phyloP scores from a whole-genome alignment of 805 yeast genomes.

The Lipomyces orientalis region DNA sequence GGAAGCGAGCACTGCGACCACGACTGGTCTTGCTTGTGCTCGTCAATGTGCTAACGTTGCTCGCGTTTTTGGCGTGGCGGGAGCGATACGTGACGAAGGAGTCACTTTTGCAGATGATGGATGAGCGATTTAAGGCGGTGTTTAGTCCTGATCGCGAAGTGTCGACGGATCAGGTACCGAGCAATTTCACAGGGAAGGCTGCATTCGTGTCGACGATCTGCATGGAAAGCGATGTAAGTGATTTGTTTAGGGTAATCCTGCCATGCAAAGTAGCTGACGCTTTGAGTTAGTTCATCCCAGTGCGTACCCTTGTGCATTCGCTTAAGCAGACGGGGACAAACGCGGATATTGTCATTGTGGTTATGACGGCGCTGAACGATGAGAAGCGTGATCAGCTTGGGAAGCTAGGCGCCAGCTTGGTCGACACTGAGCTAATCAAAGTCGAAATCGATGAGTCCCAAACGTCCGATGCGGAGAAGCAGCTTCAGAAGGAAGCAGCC shows the following conservation, averaged over 20 bases:
- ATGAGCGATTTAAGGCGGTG: slow-evolving; percentile 29
- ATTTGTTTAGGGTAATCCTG: background rate
- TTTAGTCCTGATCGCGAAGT: slow-evolving; percentile 33
- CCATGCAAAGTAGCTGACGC: background rate
- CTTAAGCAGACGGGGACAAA: slow-evolving; percentile 13
- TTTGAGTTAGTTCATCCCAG: slow-evolving; percentile 22
- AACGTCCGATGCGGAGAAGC: slow-evolving; percentile 21
- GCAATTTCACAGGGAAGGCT: slow-evolving; percentile 29
- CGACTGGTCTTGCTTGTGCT: slow-evolving; percentile 20
- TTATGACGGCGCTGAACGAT: slow-evolving; percentile 25
- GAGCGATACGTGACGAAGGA: slow-evolving; percentile 31
- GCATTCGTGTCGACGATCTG: slow-evolving; percentile 29
- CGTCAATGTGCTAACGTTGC: slow-evolving; percentile 22
- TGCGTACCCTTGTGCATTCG: slow-evolving; percentile 31
- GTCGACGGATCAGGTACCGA: background rate
- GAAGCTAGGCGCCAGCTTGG: slow-evolving; percentile 32
- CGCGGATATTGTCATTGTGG: slow-evolving; percentile 27
- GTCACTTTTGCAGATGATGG: slow-evolving; percentile 29
- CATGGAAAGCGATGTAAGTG: slow-evolving; percentile 29
- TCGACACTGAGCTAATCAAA: slow-evolving; percentile 27
- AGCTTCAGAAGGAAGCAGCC: slow-evolving; percentile 12
- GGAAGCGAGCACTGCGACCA: slow-evolving; percentile 28
- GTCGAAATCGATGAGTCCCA: slow-evolving; percentile 19
- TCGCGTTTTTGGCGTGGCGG: slow-evolving; percentile 29
- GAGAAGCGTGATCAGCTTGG: slow-evolving; percentile 24